These are phyloP conservation scores for Nitzschia sp. DNA, from an alignment of 108 stramenopile genomes.

Conservation along the genomic window DNA sequence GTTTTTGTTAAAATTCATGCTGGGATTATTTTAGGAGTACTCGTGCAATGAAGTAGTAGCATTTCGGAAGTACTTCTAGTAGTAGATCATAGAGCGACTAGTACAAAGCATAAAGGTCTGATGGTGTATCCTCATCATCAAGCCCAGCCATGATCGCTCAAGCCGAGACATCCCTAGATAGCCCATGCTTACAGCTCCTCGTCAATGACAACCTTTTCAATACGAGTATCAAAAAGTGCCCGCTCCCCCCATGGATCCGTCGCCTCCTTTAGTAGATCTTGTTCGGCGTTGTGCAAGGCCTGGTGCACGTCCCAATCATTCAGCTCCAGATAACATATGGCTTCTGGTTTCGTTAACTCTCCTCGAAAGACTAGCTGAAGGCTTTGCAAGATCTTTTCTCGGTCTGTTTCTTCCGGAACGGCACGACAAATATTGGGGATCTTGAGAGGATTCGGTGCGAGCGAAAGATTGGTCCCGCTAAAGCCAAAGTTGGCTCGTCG, in stretches of 20 bases:
- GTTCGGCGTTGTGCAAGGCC: slow-evolving; percentile 41
- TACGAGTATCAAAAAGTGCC: slow-evolving; percentile 13
- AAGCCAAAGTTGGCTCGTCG: slow-evolving; percentile 57
- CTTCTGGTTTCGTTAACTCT: slow-evolving; percentile 31
- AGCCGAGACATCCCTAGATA: neutral
- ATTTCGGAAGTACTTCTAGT: too few relatives aligned
- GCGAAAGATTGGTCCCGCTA: slow-evolving; percentile 45
- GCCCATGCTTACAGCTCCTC: neutral
- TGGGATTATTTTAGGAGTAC: too few relatives aligned
- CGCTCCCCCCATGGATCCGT: neutral
- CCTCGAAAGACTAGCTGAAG: neutral
- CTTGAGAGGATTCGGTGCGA: slow-evolving; percentile 52
- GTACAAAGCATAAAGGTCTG: neutral
- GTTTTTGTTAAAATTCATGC: too few relatives aligned
- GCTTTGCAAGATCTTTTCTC: neutral
- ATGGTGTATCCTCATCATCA: neutral
- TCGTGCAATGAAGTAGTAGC: too few relatives aligned
- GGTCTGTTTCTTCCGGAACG: neutral
- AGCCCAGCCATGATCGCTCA: neutral
- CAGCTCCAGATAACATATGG: slow-evolving; percentile 57
- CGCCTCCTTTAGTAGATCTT: neutral
- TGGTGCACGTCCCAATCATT: slow-evolving; percentile 48
- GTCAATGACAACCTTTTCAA: neutral
- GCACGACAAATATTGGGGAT: slow-evolving; percentile 36
- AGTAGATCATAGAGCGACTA: neutral